Conservation (phyloP, 228 moss, liverwort and hornwort genomes). For the Sphagnum magellanicum region DNA sequence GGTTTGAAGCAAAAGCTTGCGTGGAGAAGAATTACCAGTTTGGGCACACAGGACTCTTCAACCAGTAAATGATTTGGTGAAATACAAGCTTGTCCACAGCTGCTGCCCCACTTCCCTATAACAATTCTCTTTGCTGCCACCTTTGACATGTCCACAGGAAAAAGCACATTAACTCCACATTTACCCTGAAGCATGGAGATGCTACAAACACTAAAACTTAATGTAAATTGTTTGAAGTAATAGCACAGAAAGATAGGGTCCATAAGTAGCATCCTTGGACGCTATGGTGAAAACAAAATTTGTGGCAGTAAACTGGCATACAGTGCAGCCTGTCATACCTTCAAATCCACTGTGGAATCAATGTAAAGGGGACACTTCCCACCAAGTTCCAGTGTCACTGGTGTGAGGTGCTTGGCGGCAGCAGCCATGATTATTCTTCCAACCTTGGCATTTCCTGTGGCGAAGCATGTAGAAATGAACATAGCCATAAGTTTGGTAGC, state of each 20-base stretch:
- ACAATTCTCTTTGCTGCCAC: slow-evolving; percentile 37
- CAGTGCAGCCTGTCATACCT: slow-evolving; percentile 24
- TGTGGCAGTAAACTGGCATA: not conserved
- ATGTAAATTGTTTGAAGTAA: too few relatives aligned
- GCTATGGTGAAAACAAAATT: not conserved
- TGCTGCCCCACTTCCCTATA: slow-evolving; percentile 37
- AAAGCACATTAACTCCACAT: not conserved
- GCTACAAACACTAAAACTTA: too few relatives aligned
- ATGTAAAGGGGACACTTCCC: slow-evolving; percentile 78
- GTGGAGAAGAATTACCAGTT: slow-evolving; percentile 30
- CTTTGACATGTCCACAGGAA: slow-evolving; percentile 12
- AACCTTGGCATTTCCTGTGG: slow-evolving; percentile 49
- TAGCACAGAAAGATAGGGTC: not conserved
- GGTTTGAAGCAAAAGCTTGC: not conserved
- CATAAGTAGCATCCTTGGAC: not conserved
- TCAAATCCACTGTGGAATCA: slow-evolving; percentile 60
- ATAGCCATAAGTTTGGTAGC: too few relatives aligned
- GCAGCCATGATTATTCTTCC: slow-evolving; percentile 76
- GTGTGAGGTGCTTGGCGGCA: slow-evolving; percentile 85
- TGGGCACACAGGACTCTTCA: slow-evolving; percentile 37
- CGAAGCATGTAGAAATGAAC: too few relatives aligned
- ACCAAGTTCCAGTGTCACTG: slow-evolving; percentile 85
- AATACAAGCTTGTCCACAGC: slow-evolving; percentile 50
- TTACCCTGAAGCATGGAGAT: too few relatives aligned
- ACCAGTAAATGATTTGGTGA: slow-evolving; percentile 51